phyloP scores from a whole-genome alignment of 805 yeast genomes.

The Tanozyma kutaoensis region DNA sequence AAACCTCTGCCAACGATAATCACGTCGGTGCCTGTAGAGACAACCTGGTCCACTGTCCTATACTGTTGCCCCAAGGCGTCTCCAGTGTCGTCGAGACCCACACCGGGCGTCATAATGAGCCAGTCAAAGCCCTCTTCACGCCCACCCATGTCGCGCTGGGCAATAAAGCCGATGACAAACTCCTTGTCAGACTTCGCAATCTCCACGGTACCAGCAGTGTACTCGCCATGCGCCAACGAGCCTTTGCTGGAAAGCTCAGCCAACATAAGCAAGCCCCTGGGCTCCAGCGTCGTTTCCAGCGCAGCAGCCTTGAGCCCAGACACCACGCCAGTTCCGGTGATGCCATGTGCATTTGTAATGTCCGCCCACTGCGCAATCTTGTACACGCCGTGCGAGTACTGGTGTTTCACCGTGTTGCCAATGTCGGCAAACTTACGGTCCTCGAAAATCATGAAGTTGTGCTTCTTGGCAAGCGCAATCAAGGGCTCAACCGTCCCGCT shows the following conservation, averaged over 20 bases:
- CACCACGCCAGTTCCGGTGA: constrained; percentile 91
- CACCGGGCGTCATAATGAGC: constrained; percentile 97
- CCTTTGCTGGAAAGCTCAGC: constrained; percentile 95
- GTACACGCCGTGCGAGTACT: constrained; percentile 82
- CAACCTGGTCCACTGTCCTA: constrained; percentile 79
- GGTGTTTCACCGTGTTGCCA: constrained; percentile 93
- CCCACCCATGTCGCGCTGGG: constrained; percentile 81
- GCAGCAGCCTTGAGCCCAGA: constrained; percentile 77
- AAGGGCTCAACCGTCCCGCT: constrained; percentile 73
- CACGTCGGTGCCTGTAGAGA: constrained; percentile 79
- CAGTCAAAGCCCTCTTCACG: constrained; percentile 82
- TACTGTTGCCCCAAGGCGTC: constrained; percentile 95
- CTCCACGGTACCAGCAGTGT: constrained; percentile 77
- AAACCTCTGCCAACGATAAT: constrained; percentile 98
- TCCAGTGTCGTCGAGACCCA: constrained; percentile 93
- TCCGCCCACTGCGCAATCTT: constrained; percentile 91
- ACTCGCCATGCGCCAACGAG: constrained; percentile 83
- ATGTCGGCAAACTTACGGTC: constrained; percentile 98
- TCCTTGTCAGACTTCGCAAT: constrained; percentile 73
- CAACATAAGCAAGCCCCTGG: constrained; percentile 85
- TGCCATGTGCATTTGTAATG: constrained; percentile 95
- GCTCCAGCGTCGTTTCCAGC: constrained; percentile 55
- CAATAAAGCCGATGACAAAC: constrained; percentile 94
- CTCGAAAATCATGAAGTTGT: constrained; percentile 85
- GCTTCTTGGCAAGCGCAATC: constrained; percentile 58